A percentile compares a stretch with the other conserved stretches of the same genome.
phyloP scores from a whole-genome alignment of 768 basidiomycete genomes.

The Tylopilus vinaceipallidus region DNA sequence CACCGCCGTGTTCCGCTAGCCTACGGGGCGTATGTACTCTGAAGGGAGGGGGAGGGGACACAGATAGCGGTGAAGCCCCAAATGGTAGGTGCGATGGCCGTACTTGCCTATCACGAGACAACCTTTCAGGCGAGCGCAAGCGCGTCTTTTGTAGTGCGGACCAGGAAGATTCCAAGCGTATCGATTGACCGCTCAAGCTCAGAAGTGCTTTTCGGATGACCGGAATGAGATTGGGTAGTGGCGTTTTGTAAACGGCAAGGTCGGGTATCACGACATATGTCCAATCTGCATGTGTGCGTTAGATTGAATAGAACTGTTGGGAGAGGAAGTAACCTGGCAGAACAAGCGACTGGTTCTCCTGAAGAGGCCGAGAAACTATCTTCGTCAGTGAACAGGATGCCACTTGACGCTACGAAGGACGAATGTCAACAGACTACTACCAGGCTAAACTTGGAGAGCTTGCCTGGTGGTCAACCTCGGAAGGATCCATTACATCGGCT shows the following conservation, averaged over 20 bases:
- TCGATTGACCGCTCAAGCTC: conserved; percentile 7
- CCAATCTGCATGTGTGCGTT: conserved; percentile 18
- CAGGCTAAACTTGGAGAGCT: background rate
- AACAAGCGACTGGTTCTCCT: conserved; percentile 1
- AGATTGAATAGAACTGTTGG: background rate
- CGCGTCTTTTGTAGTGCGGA: no score
- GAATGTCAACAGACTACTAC: background rate
- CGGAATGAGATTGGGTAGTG: conserved; percentile 23
- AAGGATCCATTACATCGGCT: conserved; percentile 5
- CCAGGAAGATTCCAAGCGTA: conserved; percentile 16
- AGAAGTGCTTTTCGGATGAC: conserved; percentile 23
- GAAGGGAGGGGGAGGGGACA: background rate
- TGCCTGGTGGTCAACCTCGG: background rate
- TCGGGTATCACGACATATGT: conserved; percentile 27
- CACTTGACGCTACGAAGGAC: background rate
- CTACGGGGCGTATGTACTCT: background rate
- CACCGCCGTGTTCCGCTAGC: background rate
- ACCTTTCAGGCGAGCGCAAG: background rate
- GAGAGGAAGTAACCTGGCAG: conserved; percentile 17
- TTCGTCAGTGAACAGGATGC: conserved; percentile 4
- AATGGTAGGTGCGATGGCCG: background rate
- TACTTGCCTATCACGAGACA: background rate
- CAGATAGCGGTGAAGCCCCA: no score
- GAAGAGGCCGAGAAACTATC: background rate
- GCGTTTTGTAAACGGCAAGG: conserved; percentile 24